A percentile compares a stretch with the other conserved stretches of the same genome.
Conservation (phyloP, 225 moss, liverwort and hornwort genomes). For the Physcomitrellopsis africana region DNA sequence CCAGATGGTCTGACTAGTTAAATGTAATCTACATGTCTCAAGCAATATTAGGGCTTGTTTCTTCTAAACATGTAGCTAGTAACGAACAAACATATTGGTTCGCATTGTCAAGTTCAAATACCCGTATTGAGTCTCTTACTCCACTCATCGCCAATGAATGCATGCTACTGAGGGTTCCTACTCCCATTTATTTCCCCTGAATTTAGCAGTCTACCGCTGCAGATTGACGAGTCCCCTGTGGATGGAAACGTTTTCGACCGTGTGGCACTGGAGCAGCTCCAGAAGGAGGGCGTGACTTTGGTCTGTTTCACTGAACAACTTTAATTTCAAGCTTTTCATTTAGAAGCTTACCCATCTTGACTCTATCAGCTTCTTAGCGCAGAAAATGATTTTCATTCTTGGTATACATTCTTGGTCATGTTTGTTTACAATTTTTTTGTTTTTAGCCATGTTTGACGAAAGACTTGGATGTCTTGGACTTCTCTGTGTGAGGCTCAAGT, state of each 20-base stretch:
- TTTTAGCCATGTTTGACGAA: background rate
- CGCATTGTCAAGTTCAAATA: background rate
- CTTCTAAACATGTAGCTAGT: background rate
- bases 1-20: background rate
- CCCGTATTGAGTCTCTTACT: background rate
- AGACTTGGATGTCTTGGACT: background rate
- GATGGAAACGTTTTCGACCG: constrained; percentile 97
- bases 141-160: background rate
- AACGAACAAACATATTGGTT: background rate
- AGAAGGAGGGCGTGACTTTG: constrained; percentile 98
- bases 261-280: constrained; percentile 81
- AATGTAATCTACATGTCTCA: background rate
- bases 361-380: background rate
- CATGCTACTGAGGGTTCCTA: constrained; percentile 17
- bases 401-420: background rate
- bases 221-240: constrained; percentile 99
- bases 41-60: background rate
- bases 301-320: constrained; percentile 45
- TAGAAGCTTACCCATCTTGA: constrained; percentile 3
- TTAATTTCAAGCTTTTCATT: background rate
- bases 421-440: background rate
- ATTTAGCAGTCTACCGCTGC: constrained; percentile 26
- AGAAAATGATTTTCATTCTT: background rate
- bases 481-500: constrained; percentile 19
- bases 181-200: constrained; percentile 22